phyloP scores from a whole-genome alignment of 2,329 filamentous ascomycete species.

The Stachybotrys elegans region DNA sequence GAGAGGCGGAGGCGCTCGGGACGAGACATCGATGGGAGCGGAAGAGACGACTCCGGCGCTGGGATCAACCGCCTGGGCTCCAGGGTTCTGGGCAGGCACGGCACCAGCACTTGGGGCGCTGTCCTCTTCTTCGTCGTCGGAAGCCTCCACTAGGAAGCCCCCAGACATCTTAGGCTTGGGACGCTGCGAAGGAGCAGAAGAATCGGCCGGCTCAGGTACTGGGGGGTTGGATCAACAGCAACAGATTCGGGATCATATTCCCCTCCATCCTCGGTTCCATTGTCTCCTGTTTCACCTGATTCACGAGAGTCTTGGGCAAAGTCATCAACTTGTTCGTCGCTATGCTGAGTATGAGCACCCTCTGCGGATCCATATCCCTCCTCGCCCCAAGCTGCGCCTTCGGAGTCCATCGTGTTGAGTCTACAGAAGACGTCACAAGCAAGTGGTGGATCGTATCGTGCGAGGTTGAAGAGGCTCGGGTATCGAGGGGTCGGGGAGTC shows the following conservation, averaged over 20 bases:
- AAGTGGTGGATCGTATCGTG: no score
- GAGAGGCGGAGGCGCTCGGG: conserved; percentile 29
- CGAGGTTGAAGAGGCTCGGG: no score
- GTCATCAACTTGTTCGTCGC: conserved; percentile 50
- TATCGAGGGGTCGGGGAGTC: no score
- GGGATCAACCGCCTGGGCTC: conserved; percentile 10
- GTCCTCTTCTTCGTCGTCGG: conserved; percentile 49
- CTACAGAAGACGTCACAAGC: no score
- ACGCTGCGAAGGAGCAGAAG: conserved; percentile 21
- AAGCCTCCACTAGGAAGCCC: conserved; percentile 56
- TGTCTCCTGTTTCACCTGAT: conserved; percentile 43
- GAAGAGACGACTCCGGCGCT: conserved; percentile 11
- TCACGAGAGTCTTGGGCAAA: conserved; percentile 40
- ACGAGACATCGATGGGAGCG: conserved; percentile 17
- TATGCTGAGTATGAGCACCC: conserved; percentile 52
- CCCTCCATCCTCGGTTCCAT: conserved; percentile 46
- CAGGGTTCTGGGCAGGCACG: conserved; percentile 10
- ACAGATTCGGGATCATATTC: conserved; percentile 57
- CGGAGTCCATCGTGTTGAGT: conserved; percentile 26
- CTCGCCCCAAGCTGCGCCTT: conserved; percentile 44
- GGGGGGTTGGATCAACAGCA: conserved; percentile 33
- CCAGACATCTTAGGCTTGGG: conserved; percentile 55
- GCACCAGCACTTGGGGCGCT: conserved; percentile 18
- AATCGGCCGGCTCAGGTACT: conserved; percentile 23
- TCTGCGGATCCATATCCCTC: conserved; percentile 50